These are phyloP conservation scores for Inga oerstediana DNA, from an alignment of 306 rosid genomes.

Conservation along the genomic window DNA sequence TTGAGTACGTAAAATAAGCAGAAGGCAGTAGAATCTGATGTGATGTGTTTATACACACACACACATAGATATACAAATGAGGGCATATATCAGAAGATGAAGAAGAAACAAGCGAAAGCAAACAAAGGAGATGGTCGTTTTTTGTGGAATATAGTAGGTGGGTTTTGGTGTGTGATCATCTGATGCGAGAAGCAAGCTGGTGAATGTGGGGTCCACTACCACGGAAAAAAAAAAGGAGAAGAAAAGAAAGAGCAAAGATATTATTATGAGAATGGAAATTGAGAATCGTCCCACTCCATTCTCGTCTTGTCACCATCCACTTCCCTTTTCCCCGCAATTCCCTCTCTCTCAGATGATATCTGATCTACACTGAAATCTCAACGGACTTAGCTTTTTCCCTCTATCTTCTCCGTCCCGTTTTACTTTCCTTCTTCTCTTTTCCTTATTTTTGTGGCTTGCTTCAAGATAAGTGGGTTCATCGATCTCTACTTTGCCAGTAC, in stretches of 20 bases:
- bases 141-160: not conserved
- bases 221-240: conserved; percentile 16
- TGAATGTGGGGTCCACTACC: conserved; percentile 37
- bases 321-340: conserved; percentile 62
- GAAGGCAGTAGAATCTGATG: conserved; percentile 30
- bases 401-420: not conserved
- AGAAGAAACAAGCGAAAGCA: conserved; percentile 32
- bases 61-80: not conserved
- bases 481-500: not conserved
- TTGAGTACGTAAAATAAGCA: not conserved
- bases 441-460: not conserved
- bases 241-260: conserved; percentile 66
- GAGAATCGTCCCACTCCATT: conserved; percentile 56
- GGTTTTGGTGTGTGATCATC: not conserved
- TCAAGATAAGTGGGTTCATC: not conserved
- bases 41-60: not conserved
- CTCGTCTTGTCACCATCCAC: conserved; percentile 59
- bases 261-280: conserved; percentile 55
- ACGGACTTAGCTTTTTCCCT: not conserved
- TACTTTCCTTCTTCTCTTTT: not conserved
- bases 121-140: conserved; percentile 41
- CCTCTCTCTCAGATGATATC: conserved; percentile 32
- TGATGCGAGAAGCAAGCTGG: conserved; percentile 42
- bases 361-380: not conserved
- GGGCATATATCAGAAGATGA: conserved; percentile 8